Evolutionary conservation across 2,329 filamentous ascomycete genomes (phyloP), one percentile per base, ranked within the genome.

Genomic region (Colletotrichum incanum): DNA sequence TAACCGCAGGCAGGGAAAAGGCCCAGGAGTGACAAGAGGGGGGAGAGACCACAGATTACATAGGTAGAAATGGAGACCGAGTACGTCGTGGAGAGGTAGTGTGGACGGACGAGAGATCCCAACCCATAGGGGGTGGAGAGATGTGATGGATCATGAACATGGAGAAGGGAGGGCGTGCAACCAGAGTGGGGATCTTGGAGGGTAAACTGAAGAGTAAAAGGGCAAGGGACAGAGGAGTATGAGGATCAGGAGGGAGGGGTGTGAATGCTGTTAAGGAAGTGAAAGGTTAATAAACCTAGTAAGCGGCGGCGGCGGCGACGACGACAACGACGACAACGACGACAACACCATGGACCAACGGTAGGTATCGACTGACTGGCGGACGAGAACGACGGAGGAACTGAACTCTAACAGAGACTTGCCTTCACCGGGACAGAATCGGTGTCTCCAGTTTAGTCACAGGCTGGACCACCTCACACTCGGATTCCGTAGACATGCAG

Each of bases 241-340:
- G 37, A 37, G 49, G 3, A 11, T 49, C 26, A 47, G 65, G 68
- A 49, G 49, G 50, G 64, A 23, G 26, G 45, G 34, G 58, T 23
- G 64, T 50, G 54, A 43, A 41, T 61, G 41, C 41, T 41, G 64
- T 67, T 49, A 39, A 71, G 49, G 39, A 56, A 45, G 49, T 50
- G 49, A 71, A 71, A 71, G 68, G 66, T 66, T 68, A 68, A 71
- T 58, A 45, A 71, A 62, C 67, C 67, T 43, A 58, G 68, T 23
- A 34, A 67, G 68, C 64, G 43, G 41, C 50, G 56, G 37, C 31
- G 31, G 23, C 28, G 59, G 49, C 41, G 31, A 67, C 55, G 56
- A 58, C 47, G 49, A 62, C 28, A 31, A 41, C 34, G 34, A 37
- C 18, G 52, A 55, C 31, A 12, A 56, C 6, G n/a, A 58, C 54